Percentiles rank a stretch among this genome's conserved stretches.
Evolutionary conservation across 108 stramenopile genomes (phyloP).

Genomic region (Mediolabrus comicus): DNA sequence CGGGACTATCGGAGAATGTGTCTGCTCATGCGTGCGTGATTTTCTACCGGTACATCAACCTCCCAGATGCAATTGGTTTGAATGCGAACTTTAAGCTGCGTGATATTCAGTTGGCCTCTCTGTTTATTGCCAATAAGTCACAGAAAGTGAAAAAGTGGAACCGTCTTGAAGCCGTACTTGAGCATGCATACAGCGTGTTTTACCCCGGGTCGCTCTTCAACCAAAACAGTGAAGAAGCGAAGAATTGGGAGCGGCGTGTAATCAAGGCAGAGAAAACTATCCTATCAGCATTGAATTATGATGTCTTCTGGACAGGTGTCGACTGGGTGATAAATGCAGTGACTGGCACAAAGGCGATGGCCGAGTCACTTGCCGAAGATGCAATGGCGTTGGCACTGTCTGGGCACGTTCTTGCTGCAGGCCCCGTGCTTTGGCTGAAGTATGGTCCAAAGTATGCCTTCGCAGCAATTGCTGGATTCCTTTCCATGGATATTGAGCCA

Average conservation of each 20-base stretch:
- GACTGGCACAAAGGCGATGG: conserved; percentile 37
- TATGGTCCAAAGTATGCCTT: conserved; percentile 81
- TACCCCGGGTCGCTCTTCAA: conserved; percentile 71
- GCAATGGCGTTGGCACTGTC: conserved; percentile 57
- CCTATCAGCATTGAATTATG: conserved; percentile 62
- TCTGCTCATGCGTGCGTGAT: conserved; percentile 76
- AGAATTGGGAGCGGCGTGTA: conserved; percentile 74
- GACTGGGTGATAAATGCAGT: conserved; percentile 66
- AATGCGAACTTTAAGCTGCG: conserved; percentile 58
- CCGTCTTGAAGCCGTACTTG: conserved; percentile 65
- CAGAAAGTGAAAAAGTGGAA: conserved; percentile 81
- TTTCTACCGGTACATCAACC: conserved; percentile 73
- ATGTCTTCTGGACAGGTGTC: conserved; percentile 77
- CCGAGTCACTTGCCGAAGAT: conserved; percentile 57
- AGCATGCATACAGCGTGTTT: conserved; percentile 68
- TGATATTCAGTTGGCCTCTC: conserved; percentile 68
- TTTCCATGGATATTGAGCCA: conserved; percentile 56
- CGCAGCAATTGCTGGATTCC: conserved; percentile 70
- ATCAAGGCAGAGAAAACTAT: conserved; percentile 64
- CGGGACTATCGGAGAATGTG: conserved; percentile 47
- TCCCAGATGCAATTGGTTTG: conserved; percentile 20
- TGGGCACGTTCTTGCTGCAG: conserved; percentile 75
- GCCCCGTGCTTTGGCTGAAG: conserved; percentile 73
- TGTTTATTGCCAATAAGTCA: conserved; percentile 84
- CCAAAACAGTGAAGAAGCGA: conserved; percentile 64